phyloP scores from a whole-genome alignment of 23 red algal species.

The Gracilaria caudata region DNA sequence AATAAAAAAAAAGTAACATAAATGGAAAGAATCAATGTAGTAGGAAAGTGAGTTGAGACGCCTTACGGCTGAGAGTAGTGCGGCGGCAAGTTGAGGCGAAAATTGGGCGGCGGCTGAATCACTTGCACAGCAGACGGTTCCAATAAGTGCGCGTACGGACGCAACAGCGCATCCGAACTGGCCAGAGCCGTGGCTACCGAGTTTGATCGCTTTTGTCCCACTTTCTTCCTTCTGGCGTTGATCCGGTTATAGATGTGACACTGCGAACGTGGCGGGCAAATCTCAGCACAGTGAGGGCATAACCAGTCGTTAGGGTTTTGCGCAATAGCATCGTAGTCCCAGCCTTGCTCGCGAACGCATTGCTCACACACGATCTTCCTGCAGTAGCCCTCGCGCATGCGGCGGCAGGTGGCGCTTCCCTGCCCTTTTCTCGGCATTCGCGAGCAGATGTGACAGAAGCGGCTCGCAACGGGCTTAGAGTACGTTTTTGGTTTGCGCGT shows the following conservation, averaged over 20 bases:
- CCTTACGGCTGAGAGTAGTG: slow-evolving; percentile 28
- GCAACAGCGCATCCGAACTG: slow-evolving; percentile 17
- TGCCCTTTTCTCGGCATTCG: slow-evolving; percentile 51
- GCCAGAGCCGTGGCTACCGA: slow-evolving; percentile 35
- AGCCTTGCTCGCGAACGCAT: slow-evolving; percentile 70
- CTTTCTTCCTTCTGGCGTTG: slow-evolving; percentile 64
- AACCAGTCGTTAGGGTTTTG: slow-evolving; percentile 26
- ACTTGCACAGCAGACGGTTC: slow-evolving; percentile 7
- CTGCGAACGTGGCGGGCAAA: slow-evolving; percentile 64
- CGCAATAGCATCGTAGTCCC: slow-evolving; percentile 53
- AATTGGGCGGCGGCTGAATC: slow-evolving; percentile 59
- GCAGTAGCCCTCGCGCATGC: slow-evolving; percentile 57
- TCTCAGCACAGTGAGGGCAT: slow-evolving; percentile 73
- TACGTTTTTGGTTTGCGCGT: slow-evolving; percentile 64
- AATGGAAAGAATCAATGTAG: neutral
- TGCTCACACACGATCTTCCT: slow-evolving; percentile 82
- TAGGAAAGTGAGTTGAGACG: neutral
- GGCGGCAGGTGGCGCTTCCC: slow-evolving; percentile 33
- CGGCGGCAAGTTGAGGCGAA: slow-evolving; percentile 56
- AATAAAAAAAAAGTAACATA: neutral
- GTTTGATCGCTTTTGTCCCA: slow-evolving; percentile 36
- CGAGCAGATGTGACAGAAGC: slow-evolving; percentile 82
- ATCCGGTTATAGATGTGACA: slow-evolving; percentile 77
- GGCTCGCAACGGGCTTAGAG: slow-evolving; percentile 55
- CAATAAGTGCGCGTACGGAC: slow-evolving; percentile 25